Conservation (phyloP, 208 protist genomes). For the Wallacemonas rigidus region DNA sequence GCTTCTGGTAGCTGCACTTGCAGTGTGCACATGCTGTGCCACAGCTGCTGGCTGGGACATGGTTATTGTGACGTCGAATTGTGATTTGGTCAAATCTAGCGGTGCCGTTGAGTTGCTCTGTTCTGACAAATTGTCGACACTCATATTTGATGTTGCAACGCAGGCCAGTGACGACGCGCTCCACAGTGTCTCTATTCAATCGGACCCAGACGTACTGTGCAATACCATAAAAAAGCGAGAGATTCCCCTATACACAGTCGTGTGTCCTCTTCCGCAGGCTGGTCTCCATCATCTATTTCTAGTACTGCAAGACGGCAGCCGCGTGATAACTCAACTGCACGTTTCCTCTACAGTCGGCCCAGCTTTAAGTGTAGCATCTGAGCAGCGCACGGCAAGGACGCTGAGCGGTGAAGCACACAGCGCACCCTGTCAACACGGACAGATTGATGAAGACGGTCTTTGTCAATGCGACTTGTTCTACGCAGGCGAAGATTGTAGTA, state of each 20-base stretch:
- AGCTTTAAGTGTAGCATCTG: background rate
- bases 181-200: background rate
- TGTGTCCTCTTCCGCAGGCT: background rate
- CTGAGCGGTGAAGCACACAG: background rate
- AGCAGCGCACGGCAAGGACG: background rate
- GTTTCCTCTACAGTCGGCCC: background rate
- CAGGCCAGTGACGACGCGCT: background rate
- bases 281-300: background rate
- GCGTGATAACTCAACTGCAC: background rate
- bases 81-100: background rate
- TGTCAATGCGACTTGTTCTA: constrained; percentile 32
- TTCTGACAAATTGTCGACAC: background rate
- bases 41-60: background rate
- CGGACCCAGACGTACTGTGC: background rate
- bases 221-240: constrained; percentile 1
- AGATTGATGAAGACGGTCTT: background rate
- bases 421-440: constrained; percentile 7
- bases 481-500: constrained; percentile 24
- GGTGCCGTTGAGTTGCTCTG: background rate
- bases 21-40: background rate
- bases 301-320: background rate
- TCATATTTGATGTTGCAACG: background rate
- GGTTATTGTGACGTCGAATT: background rate
- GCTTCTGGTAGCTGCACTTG: background rate
- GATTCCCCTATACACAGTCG: background rate